A percentile compares a stretch with the other conserved stretches of the same genome.
These are phyloP conservation scores for Aspergillus viridinutans DNA, from an alignment of 2,329 filamentous ascomycete species.

Conservation along the genomic window DNA sequence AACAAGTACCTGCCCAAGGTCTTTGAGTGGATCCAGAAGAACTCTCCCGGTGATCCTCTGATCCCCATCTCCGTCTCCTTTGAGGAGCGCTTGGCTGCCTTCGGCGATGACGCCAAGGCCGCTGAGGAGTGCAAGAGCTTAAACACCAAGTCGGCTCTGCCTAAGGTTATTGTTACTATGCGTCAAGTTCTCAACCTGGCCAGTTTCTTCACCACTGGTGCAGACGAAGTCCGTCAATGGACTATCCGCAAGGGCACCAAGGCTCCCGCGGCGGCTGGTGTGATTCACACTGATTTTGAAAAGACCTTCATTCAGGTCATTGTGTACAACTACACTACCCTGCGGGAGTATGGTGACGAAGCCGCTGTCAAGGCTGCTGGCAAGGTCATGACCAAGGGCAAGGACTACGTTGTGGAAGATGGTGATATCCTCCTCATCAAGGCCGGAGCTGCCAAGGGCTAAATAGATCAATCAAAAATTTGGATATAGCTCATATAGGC, in stretches of 20 bases:
- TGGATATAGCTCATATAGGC: neutral
- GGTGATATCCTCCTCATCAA: slow-evolving; percentile 77
- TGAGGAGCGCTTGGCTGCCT: slow-evolving; percentile 83
- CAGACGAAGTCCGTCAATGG: slow-evolving; percentile 98
- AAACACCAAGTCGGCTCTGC: slow-evolving; percentile 79
- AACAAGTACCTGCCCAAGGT: slow-evolving; percentile 97
- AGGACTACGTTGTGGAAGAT: slow-evolving; percentile 70
- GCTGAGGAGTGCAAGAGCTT: slow-evolving; percentile 84
- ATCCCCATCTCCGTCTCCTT: slow-evolving; percentile 90
- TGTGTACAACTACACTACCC: slow-evolving; percentile 78
- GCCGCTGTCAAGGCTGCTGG: slow-evolving; percentile 84
- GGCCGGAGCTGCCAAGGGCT: slow-evolving; percentile 49
- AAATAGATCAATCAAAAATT: slow-evolving; percentile 15
- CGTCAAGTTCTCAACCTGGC: slow-evolving; percentile 83
- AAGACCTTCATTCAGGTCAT: slow-evolving; percentile 98
- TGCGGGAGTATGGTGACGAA: slow-evolving; percentile 89
- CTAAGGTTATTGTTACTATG: slow-evolving; percentile 91
- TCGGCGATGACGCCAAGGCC: slow-evolving; percentile 71
- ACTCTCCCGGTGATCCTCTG: slow-evolving; percentile 82
- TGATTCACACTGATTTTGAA: slow-evolving; percentile 95
- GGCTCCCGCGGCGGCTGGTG: slow-evolving; percentile 94
- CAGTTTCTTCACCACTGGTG: slow-evolving; percentile 94
- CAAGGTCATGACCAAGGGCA: slow-evolving; percentile 98
- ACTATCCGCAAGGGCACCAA: slow-evolving; percentile 94
- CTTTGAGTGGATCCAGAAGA: slow-evolving; percentile 89